These are phyloP conservation scores for Psidium friedrichsthalianum DNA, from an alignment of 345 rosid genomes.

Conservation along the genomic window DNA sequence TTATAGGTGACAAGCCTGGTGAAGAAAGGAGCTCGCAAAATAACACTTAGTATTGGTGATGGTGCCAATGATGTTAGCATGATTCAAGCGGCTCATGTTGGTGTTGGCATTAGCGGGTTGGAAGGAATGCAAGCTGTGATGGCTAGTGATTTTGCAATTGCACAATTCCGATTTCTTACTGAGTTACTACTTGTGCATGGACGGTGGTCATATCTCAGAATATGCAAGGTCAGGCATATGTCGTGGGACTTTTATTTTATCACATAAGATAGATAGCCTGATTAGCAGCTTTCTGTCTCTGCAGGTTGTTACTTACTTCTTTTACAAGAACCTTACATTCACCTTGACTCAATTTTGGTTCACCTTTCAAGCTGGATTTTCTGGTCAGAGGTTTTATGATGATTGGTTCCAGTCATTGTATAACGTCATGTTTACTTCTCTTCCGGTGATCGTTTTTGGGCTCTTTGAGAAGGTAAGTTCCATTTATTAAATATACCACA, in stretches of 20 bases:
- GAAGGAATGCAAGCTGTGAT: slow-evolving; percentile 99
- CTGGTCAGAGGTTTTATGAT: slow-evolving; percentile 98
- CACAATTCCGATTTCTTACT: slow-evolving; percentile 87
- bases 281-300: slow-evolving; percentile 4
- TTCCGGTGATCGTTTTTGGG: slow-evolving; percentile 89
- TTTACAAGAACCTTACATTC: slow-evolving; percentile 97
- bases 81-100: slow-evolving; percentile 99
- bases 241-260: background rate
- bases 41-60: slow-evolving; percentile 98
- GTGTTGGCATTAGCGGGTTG: slow-evolving; percentile 94
- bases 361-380: slow-evolving; percentile 94
- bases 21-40: slow-evolving; percentile 91
- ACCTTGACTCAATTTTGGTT: slow-evolving; percentile 99
- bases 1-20: slow-evolving; percentile 90
- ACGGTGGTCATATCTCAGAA: slow-evolving; percentile 95
- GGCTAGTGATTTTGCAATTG: slow-evolving; percentile 99
- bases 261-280: background rate
- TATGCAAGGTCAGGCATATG: slow-evolving; percentile 63
- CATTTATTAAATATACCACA: background rate
- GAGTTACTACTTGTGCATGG: slow-evolving; percentile 99
- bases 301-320: slow-evolving; percentile 98
- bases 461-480: slow-evolving; percentile 85
- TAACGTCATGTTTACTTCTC: slow-evolving; percentile 86
- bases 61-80: slow-evolving; percentile 99
- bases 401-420: slow-evolving; percentile 99